Conservation (phyloP, 2,329 filamentous ascomycete species). For the Penicillium capsulatum region DNA sequence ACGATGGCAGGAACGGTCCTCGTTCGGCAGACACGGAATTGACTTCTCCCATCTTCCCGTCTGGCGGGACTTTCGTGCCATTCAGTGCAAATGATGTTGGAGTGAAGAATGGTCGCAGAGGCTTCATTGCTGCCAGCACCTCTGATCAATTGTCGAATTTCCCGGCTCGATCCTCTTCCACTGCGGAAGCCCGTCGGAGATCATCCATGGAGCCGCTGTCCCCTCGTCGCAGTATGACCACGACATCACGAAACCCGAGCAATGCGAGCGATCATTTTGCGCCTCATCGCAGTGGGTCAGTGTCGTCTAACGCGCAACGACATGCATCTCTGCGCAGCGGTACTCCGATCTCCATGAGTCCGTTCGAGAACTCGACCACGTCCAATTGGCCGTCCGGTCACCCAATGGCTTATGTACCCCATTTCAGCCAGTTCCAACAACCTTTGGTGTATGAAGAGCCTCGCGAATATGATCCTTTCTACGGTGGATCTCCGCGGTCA, state of each 20-base stretch:
- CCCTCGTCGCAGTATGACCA: conserved; percentile 36
- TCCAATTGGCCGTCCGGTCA: conserved; percentile 5
- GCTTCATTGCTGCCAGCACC: conserved; percentile 23
- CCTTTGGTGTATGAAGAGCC: conserved; percentile 19
- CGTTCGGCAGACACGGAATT: conserved; percentile 28
- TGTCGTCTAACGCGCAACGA: conserved; percentile 23
- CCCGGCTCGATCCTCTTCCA: conserved; percentile 26
- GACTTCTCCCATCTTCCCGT: conserved; percentile 30
- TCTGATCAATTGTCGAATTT: conserved; percentile 24
- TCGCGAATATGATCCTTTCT: conserved; percentile 28
- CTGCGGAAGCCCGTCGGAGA: conserved; percentile 21
- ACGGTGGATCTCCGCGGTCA: conserved; percentile 16
- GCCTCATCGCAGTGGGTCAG: conserved; percentile 32
- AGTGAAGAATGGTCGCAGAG: conserved; percentile 29
- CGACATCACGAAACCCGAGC: conserved; percentile 26
- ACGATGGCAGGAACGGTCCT: conserved; percentile 28
- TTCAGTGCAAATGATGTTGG: conserved; percentile 38
- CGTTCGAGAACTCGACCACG: not conserved
- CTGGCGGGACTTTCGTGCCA: conserved; percentile 34
- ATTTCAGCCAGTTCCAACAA: conserved; percentile 26
- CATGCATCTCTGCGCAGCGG: conserved; percentile 18
- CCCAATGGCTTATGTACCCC: conserved; percentile 17
- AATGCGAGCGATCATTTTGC: conserved; percentile 24
- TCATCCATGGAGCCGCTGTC: conserved; percentile 18
- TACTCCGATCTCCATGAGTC: conserved; percentile 8